phyloP scores from a whole-genome alignment of 1,284 basidiomycete species.

The Moniliophthora roreri region DNA sequence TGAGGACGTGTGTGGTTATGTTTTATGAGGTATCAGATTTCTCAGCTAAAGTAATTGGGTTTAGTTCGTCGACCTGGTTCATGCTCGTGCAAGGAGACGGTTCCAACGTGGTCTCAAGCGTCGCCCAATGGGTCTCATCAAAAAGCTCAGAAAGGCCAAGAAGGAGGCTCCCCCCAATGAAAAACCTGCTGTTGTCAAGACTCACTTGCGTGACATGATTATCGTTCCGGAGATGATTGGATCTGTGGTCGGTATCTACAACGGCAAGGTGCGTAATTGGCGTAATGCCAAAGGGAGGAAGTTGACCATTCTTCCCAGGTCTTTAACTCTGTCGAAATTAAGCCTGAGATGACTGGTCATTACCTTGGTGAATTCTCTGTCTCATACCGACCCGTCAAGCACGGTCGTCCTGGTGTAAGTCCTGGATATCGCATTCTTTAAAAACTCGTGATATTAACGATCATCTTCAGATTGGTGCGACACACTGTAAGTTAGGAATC shows the following conservation, averaged over 20 bases:
- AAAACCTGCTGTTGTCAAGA: conserved; percentile 99
- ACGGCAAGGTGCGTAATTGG: conserved; percentile 74
- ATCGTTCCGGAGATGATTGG: conserved; percentile 99
- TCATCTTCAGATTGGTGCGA: conserved; percentile 80
- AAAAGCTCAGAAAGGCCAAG: conserved; percentile 99
- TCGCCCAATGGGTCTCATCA: conserved; percentile 98
- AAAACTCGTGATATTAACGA: conserved; percentile 1
- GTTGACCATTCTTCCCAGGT: conserved; percentile 46
- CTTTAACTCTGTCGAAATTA: conserved; percentile 98
- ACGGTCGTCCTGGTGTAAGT: conserved; percentile 95
- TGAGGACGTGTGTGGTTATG: conserved; percentile 70
- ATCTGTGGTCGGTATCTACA: conserved; percentile 95
- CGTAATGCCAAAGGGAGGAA: not conserved
- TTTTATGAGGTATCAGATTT: not conserved
- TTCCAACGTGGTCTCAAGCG: conserved; percentile 99
- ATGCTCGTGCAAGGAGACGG: conserved; percentile 97
- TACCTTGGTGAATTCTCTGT: conserved; percentile 96
- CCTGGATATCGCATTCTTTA: conserved; percentile 4
- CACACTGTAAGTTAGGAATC: conserved; percentile 55
- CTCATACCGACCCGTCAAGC: conserved; percentile 98
- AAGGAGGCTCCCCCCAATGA: conserved; percentile 98
- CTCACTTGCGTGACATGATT: conserved; percentile 99
- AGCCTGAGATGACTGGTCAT: conserved; percentile 99
- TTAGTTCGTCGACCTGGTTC: conserved; percentile 90
- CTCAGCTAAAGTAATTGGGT: no score